These are phyloP conservation scores for Fusarium armeniacum DNA, from an alignment of 2,329 filamentous ascomycete genomes.

Conservation along the genomic window DNA sequence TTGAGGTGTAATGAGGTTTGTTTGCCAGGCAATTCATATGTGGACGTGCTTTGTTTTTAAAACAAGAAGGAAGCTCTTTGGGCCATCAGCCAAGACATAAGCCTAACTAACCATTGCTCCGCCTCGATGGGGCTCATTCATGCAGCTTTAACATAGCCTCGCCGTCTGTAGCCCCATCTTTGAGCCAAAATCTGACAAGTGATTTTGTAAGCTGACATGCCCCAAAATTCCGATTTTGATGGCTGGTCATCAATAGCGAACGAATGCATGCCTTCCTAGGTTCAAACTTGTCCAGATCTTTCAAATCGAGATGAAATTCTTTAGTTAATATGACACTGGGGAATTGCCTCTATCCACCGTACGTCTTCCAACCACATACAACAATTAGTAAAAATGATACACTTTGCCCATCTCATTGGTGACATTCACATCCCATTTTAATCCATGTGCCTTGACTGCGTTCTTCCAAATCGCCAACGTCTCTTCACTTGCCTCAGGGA, in stretches of 20 bases:
- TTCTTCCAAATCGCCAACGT: constrained; percentile 1
- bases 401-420: not conserved
- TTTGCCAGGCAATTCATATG: fast-evolving
- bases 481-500: constrained; percentile 11
- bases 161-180: not conserved
- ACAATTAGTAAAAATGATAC: constrained; percentile 13
- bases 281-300: not conserved
- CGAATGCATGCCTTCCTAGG: not conserved
- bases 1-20: too few relatives aligned
- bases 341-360: not conserved
- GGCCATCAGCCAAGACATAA: constrained; percentile 11
- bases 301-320: not conserved
- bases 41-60: not conserved
- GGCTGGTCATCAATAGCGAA: not conserved
- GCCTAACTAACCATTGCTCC: constrained; percentile 3
- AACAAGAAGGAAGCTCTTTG: fast-evolving
- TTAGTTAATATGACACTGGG: not conserved
- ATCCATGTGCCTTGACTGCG: not conserved
- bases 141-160: not conserved
- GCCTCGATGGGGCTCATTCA: not conserved
- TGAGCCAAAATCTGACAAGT: not conserved
- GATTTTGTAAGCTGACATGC: not conserved
- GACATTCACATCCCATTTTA: constrained; percentile 4
- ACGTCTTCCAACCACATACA: not conserved
- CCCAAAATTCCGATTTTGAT: fast-evolving